Evolutionary conservation across 169 alveolate genomes (phyloP).

Genomic region (Eimeria brunetti): DNA sequence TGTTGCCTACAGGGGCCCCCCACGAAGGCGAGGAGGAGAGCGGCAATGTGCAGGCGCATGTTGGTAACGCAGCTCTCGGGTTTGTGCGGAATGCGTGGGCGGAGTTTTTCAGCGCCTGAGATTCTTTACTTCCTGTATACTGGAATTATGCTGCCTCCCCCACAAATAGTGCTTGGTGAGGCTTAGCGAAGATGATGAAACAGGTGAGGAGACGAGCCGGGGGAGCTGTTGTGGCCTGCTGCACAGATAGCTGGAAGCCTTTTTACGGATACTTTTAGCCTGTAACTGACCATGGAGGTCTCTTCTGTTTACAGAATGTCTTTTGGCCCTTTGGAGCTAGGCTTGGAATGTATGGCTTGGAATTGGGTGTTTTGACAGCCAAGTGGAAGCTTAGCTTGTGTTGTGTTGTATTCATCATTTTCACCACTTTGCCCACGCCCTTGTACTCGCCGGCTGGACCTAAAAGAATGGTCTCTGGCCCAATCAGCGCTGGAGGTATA

Average conservation of each 20-base stretch:
- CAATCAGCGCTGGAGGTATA: neutral
- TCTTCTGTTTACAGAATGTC: neutral
- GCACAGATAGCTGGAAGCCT: neutral
- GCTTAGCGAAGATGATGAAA: neutral
- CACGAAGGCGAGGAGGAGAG: slow-evolving; percentile 1
- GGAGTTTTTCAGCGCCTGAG: slow-evolving; percentile 40
- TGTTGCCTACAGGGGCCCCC: slow-evolving; percentile 17
- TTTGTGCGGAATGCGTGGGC: slow-evolving; percentile 57
- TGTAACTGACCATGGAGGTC: neutral
- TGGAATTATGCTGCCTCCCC: neutral
- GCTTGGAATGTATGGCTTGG: neutral
- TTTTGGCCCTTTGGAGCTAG: neutral
- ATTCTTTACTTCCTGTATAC: neutral
- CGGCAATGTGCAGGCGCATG: neutral
- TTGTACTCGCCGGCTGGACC: neutral
- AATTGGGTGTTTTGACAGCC: neutral
- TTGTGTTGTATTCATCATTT: neutral
- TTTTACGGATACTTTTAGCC: neutral
- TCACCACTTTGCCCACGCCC: neutral
- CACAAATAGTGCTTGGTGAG: neutral
- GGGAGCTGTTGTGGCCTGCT: neutral
- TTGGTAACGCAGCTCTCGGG: slow-evolving; percentile 58
- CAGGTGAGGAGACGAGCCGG: neutral
- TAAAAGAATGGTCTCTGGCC: neutral
- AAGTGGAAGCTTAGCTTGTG: neutral